Conservation (phyloP, 169 alveolate genomes). For the Cystoisospora suis region DNA sequence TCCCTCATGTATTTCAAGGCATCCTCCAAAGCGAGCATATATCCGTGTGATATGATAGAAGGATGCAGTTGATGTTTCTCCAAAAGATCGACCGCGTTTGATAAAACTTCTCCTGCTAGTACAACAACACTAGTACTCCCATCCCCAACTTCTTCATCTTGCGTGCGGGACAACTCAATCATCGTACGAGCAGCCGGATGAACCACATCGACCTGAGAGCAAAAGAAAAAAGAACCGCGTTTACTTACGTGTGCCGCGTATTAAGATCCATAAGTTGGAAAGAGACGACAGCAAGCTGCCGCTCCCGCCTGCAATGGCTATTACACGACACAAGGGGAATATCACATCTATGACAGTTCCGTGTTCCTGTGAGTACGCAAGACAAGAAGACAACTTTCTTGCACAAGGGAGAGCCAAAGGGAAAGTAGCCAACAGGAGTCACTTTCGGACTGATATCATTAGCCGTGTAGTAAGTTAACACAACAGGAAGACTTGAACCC, state of each 20-base stretch:
- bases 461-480: no score
- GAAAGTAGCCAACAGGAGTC: no score
- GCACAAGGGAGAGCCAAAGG: slow-evolving; percentile 13
- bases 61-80: slow-evolving; percentile 54
- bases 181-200: slow-evolving; percentile 99
- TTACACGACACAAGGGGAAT: no score
- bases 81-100: slow-evolving; percentile 24
- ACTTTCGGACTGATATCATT: no score
- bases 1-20: slow-evolving; percentile 77
- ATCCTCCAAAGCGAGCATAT: slow-evolving; percentile 60
- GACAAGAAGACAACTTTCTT: no score
- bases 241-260: no score
- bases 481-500: no score
- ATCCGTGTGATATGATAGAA: slow-evolving; percentile 30
- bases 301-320: no score
- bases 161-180: slow-evolving; percentile 96
- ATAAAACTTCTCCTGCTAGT: slow-evolving; percentile 95
- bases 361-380: no score
- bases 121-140: slow-evolving; percentile 98
- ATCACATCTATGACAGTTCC: no score
- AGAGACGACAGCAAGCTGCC: no score
- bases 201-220: slow-evolving; percentile 91
- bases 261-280: no score
- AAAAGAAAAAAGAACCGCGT: neutral
- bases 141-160: slow-evolving; percentile 99